Conservation (phyloP, 495 filamentous ascomycete genomes). For the Xylaria scruposa region DNA sequence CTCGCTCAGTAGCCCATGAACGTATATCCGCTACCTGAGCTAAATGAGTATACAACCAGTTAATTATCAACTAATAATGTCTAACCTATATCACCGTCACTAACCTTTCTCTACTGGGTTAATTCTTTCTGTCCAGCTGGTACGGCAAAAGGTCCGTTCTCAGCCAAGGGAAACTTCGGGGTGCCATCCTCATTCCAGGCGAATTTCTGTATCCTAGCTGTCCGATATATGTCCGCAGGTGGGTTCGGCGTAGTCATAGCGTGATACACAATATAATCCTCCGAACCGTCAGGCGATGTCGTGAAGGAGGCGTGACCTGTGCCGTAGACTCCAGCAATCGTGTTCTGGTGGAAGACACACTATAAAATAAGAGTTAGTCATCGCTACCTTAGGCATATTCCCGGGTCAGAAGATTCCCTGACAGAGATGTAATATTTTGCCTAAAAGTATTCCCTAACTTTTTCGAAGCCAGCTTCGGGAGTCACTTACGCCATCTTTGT, state of each 20-base stretch:
- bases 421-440: no score
- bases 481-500: conserved; percentile 39
- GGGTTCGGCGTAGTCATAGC: conserved; percentile 44
- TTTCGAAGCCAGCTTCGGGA: no score
- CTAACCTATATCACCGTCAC: not conserved
- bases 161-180: conserved; percentile 39
- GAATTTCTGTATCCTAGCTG: conserved; percentile 39
- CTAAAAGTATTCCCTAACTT: no score
- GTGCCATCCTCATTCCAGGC: conserved; percentile 41
- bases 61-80: not conserved
- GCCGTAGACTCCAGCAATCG: conserved; percentile 49
- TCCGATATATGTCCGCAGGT: conserved; percentile 34
- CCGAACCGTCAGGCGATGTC: conserved; percentile 52
- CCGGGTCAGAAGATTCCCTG: no score
- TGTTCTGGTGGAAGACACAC: conserved; percentile 59
- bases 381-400: no score
- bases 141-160: conserved; percentile 39
- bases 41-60: not conserved
- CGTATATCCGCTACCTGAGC: not conserved
- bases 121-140: conserved; percentile 37
- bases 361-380: not conserved
- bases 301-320: conserved; percentile 58
- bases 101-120: not conserved
- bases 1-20: not conserved
- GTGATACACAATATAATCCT: conserved; percentile 59